These are phyloP conservation scores for Cladosporium colombiae DNA, from an alignment of 2,329 filamentous ascomycete genomes.

Conservation along the genomic window DNA sequence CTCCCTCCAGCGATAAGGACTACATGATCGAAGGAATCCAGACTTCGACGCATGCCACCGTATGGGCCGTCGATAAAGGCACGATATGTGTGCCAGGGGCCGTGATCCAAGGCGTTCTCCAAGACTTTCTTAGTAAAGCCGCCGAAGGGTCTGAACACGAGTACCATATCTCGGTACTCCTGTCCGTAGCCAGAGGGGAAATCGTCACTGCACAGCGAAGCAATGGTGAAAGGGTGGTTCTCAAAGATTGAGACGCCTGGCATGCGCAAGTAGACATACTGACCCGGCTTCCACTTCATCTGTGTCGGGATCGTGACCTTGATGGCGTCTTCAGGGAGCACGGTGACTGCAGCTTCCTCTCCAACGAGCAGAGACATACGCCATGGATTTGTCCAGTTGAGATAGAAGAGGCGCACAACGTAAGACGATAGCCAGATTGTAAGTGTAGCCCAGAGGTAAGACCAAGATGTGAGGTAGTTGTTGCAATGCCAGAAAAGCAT, in stretches of 20 bases:
- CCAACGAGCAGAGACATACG: constrained; percentile 80
- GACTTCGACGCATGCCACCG: constrained; percentile 85
- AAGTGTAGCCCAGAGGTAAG: constrained; percentile 79
- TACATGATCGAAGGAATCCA: constrained; percentile 90
- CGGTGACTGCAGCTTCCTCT: constrained; percentile 84
- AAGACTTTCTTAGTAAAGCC: constrained; percentile 86
- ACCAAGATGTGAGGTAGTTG: constrained; percentile 88
- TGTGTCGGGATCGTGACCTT: constrained; percentile 94
- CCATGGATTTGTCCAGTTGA: constrained; percentile 87
- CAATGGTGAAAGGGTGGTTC: constrained; percentile 94
- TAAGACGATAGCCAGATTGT: constrained; percentile 79
- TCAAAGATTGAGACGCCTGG: constrained; percentile 87
- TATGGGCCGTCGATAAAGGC: constrained; percentile 94
- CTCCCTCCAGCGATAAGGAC: constrained; percentile 92
- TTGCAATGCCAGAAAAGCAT: constrained; percentile 95
- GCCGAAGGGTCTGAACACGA: constrained; percentile 88
- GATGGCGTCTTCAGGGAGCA: constrained; percentile 91
- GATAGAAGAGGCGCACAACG: constrained; percentile 72
- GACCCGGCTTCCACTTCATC: constrained; percentile 88
- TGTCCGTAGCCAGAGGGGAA: constrained; percentile 91
- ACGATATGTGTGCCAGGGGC: constrained; percentile 86
- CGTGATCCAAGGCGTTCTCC: constrained; percentile 79
- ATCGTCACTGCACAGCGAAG: constrained; percentile 88
- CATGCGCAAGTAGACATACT: constrained; percentile 94
- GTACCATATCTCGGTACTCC: constrained; percentile 80